Evolutionary conservation across 176 grass and related monocot species (phyloP).

Genomic region (Rhynchospora pubera): DNA sequence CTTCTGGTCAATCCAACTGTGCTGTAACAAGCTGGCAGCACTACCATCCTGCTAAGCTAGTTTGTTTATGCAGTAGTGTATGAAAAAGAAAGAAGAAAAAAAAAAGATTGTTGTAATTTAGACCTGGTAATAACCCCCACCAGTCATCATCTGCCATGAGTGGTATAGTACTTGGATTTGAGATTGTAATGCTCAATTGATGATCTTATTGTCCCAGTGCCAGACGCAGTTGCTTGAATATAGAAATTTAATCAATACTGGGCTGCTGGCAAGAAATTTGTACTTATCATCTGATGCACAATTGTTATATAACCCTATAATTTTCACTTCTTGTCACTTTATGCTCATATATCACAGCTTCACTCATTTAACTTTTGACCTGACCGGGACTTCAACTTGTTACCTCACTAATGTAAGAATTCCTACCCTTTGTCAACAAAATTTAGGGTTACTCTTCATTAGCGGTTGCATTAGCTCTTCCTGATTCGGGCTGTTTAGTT

Average conservation of each 20-base stretch:
- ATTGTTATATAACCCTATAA: not conserved
- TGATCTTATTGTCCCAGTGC: not conserved
- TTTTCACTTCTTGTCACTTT: not conserved
- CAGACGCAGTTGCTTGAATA: not conserved
- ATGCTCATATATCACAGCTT: not conserved
- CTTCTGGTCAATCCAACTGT: not conserved
- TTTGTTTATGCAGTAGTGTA: not conserved
- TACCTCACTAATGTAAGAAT: not conserved
- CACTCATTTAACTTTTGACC: constrained; percentile 5
- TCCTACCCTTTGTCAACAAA: not conserved
- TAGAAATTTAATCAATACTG: not conserved
- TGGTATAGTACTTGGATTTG: not conserved
- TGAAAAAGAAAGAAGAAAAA: not conserved
- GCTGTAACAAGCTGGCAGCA: not conserved
- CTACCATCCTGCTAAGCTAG: not conserved
- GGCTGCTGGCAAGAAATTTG: not conserved
- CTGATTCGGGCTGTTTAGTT: constrained; percentile 73
- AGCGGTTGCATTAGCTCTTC: constrained; percentile 76
- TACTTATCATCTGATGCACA: not conserved
- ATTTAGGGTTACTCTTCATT: constrained; percentile 87
- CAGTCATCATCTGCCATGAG: too few species aligned
- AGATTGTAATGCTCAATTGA: not conserved
- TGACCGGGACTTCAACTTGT: not conserved
- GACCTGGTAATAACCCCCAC: not conserved
- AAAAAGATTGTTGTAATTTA: not conserved